Evolutionary conservation across 1,139 yeast genomes (phyloP), one percentile per base, ranked within the genome.

Genomic region (Sugiyamaella novakii): DNA sequence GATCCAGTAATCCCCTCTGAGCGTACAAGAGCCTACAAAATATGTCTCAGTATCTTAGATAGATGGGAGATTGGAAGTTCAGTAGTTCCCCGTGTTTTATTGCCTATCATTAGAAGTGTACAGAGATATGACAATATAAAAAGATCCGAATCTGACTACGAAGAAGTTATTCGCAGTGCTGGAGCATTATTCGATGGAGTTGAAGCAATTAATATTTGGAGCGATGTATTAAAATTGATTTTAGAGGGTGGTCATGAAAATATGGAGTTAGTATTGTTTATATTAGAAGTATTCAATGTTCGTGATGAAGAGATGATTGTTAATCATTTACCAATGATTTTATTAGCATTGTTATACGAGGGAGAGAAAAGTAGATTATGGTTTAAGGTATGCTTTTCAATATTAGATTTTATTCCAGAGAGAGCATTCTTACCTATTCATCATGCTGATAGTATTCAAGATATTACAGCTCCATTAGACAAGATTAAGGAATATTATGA

Each of bases 41-140:
- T 89, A 7, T 75, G 87, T 1, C 71, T 83, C 3, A 79, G 94
- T 4, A 75, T 89, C 4, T 79, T 89, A 81, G 98, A 92, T 62
- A 79, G 88, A 56, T 92, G 98, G 98, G 98, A 92, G 66, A 82
- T 92, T 31, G 92, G 96, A 11, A 80, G 82, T 18, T 66, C 77
- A 22, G 72, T 91, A 1, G 80, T 89, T 0, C 94, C 96, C 0
- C 67, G 70, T 25, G 65, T 89, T n/a, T 78, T 91, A 44, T 68
- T 79, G 0, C 91, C 94, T 0, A 72, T 86, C 3, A 67, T 91
- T 47, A 65, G 63, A 50, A 60, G 67, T 17, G 68, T 67, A 10
- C 56, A 60, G 27, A 38, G 46, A 11, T 51, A 52, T 39, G 47
- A 55, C 36, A 58, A 19, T 46, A 29, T 37, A 3, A 36, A 35